phyloP scores from a whole-genome alignment of 2,329 filamentous ascomycete species.

The Escovopsis weberi region DNA sequence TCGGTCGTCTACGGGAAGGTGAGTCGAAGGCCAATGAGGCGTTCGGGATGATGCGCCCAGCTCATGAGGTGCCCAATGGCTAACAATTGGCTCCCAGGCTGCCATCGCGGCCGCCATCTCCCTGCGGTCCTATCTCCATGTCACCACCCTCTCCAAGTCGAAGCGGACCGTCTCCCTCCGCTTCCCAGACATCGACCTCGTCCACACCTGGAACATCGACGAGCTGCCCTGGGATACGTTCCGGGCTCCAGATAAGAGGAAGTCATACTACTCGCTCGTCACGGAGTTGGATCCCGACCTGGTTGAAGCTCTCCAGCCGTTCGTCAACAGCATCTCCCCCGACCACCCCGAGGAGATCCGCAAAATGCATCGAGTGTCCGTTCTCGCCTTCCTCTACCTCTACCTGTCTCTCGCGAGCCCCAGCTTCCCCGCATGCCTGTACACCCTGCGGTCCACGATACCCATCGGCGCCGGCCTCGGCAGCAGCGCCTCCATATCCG shows the following conservation, averaged over 20 bases:
- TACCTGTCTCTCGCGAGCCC: constrained; percentile 76
- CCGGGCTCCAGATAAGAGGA: constrained; percentile 70
- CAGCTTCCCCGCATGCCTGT: constrained; percentile 66
- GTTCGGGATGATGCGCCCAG: neutral
- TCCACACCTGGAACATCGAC: constrained; percentile 90
- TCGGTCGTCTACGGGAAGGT: constrained; percentile 96
- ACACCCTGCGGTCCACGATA: constrained; percentile 85
- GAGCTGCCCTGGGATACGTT: constrained; percentile 78
- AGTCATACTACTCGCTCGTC: constrained; percentile 83
- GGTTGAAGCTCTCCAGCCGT: constrained; percentile 64
- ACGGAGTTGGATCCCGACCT: constrained; percentile 75
- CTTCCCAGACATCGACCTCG: constrained; percentile 80
- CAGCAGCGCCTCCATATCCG: constrained; percentile 85
- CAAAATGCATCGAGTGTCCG: constrained; percentile 73
- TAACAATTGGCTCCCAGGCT: constrained; percentile 33
- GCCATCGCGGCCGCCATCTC: constrained; percentile 93
- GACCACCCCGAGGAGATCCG: constrained; percentile 53
- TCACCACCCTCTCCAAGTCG: constrained; percentile 86
- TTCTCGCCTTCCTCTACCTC: constrained; percentile 79
- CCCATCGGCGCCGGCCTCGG: constrained; percentile 84
- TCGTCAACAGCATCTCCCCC: constrained; percentile 57
- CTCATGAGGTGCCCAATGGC: neutral
- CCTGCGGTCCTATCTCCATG: constrained; percentile 87
- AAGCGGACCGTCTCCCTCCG: constrained; percentile 74
- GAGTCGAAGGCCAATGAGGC: constrained; percentile 10